Evolutionary conservation across 768 basidiomycete genomes (phyloP).

Genomic region (Termitomyces sp.): DNA sequence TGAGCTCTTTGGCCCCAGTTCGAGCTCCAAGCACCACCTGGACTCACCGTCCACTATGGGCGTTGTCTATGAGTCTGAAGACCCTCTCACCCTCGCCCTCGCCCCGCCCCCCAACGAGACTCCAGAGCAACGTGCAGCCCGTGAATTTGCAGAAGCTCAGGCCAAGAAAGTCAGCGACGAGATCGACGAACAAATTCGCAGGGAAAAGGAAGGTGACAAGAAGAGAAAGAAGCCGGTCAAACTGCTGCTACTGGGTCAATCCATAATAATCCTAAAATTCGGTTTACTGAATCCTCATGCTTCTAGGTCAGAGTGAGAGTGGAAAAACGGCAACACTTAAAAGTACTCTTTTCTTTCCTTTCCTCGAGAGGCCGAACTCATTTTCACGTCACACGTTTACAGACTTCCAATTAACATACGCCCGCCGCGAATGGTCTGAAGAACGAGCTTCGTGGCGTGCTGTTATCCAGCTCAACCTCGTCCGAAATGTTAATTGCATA

Average conservation of each 20-base stretch:
- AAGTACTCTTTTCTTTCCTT: constrained; percentile 37
- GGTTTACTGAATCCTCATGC: neutral
- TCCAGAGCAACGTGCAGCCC: constrained; percentile 44
- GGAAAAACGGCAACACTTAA: constrained; percentile 81
- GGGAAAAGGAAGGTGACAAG: constrained; percentile 54
- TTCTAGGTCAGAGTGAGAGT: constrained; percentile 64
- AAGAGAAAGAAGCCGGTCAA: constrained; percentile 70
- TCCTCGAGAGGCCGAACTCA: neutral
- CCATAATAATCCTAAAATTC: neutral
- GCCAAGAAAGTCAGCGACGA: constrained; percentile 64
- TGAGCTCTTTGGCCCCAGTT: constrained; percentile 15
- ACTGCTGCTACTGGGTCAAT: constrained; percentile 62
- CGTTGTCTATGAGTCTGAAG: constrained; percentile 39
- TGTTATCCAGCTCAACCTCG: constrained; percentile 77
- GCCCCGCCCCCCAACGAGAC: constrained; percentile 68
- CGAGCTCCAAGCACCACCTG: constrained; percentile 9
- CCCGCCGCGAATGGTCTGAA: constrained; percentile 63
- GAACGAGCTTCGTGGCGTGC: constrained; percentile 70
- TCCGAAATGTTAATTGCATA: constrained; percentile 67
- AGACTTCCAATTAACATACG: constrained; percentile 78
- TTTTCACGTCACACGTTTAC: constrained; percentile 1
- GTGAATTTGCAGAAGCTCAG: constrained; percentile 60
- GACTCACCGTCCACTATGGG: constrained; percentile 20
- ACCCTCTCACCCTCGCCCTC: constrained; percentile 58
- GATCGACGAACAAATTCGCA: constrained; percentile 71